A percentile compares a stretch with the other conserved stretches of the same genome.
phyloP scores from a whole-genome alignment of 441 rosid genomes.

The Adansonia grandidieri region DNA sequence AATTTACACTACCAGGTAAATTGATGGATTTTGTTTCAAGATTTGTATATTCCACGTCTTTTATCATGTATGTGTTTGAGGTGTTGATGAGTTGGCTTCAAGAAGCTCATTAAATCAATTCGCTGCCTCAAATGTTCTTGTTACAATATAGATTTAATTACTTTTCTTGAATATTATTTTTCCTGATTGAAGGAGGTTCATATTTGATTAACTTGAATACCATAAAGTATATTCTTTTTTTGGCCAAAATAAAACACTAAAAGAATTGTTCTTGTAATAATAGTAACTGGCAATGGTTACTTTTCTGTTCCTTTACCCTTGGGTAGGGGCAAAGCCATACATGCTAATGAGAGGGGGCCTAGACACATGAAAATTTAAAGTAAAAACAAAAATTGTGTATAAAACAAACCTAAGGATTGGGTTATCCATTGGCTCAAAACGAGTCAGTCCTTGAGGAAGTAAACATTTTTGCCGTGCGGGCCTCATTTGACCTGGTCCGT shows the following conservation, averaged over 20 bases:
- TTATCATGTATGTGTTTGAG: neutral
- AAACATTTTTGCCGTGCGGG: too few species aligned
- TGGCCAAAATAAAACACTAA: neutral
- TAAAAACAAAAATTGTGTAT: too few species aligned
- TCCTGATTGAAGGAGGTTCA: neutral
- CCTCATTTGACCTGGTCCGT: too few species aligned
- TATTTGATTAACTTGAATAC: neutral
- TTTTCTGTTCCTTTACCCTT: neutral
- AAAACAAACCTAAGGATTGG: too few species aligned
- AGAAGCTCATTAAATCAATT: slow-evolving; percentile 4
- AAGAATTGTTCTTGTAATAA: neutral
- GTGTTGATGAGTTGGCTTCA: neutral
- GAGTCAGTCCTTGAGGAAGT: too few species aligned
- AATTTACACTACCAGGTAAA: slow-evolving; percentile 89
- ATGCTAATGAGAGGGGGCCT: too few species aligned
- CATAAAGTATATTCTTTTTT: neutral
- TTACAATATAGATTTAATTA: neutral
- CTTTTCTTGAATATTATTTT: neutral
- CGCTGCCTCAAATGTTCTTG: neutral
- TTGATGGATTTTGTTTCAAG: slow-evolving; percentile 9
- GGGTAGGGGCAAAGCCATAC: too few species aligned
- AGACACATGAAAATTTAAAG: too few species aligned
- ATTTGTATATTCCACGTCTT: neutral
- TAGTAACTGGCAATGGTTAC: neutral
- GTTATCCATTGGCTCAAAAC: too few species aligned